A percentile compares a stretch with the other conserved stretches of the same genome.
phyloP scores from a whole-genome alignment of 2,329 filamentous ascomycete species.

The Ophiostoma perfectum region DNA sequence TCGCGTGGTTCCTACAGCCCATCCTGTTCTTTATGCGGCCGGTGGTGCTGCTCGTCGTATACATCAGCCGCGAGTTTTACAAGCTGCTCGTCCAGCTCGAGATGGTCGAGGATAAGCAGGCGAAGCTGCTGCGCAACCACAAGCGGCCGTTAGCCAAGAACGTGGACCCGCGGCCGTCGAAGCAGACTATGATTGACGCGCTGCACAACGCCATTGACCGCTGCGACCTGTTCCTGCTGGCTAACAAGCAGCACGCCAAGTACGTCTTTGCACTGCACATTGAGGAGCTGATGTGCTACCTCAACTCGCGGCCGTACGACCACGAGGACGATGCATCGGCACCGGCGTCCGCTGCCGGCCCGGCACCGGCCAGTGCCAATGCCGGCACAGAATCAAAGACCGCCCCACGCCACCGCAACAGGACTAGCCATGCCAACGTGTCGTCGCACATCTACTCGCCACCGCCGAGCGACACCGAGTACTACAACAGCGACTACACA shows the following conservation, averaged over 20 bases:
- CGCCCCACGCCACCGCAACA: neutral
- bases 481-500: constrained; percentile 15
- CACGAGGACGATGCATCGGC: constrained; percentile 25
- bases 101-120: neutral
- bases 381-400: neutral
- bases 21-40: neutral
- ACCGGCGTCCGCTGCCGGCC: neutral
- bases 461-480: constrained; percentile 19
- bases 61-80: neutral
- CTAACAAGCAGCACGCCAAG: constrained; percentile 37
- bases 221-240: constrained; percentile 38
- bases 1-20: neutral
- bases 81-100: neutral
- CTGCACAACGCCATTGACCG: constrained; percentile 41
- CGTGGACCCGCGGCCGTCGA: neutral
- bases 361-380: neutral
- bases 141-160: neutral
- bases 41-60: neutral
- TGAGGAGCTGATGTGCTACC: constrained; percentile 44
- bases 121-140: neutral
- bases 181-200: constrained; percentile 15
- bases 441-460: constrained; percentile 11
- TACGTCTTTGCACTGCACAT: constrained; percentile 46
- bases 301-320: constrained; percentile 38
- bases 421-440: neutral